phyloP scores from a whole-genome alignment of 1,139 yeast genomes.

The Geotrichum fermentans region DNA sequence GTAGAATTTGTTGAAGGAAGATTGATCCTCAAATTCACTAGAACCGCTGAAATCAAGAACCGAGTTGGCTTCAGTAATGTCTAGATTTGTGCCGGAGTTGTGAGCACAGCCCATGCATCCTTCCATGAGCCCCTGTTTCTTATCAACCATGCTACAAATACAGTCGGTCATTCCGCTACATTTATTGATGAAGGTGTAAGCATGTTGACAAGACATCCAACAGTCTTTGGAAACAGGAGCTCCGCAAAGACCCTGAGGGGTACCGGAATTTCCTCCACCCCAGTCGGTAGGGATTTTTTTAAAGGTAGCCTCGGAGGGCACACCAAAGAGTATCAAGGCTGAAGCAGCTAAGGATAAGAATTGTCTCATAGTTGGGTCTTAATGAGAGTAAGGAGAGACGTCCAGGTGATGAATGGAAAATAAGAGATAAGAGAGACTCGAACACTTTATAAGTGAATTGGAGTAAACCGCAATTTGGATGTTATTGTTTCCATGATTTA shows the following conservation, averaged over 20 bases:
- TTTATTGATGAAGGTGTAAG: constrained; percentile 14
- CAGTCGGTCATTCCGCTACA: constrained; percentile 14
- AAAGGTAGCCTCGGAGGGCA: constrained; percentile 16
- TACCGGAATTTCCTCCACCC: constrained; percentile 11
- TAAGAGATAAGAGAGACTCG: not conserved
- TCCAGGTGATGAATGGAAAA: not conserved
- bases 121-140: constrained; percentile 7
- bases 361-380: constrained; percentile 18
- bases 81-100: constrained; percentile 13
- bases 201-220: constrained; percentile 20
- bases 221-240: constrained; percentile 17
- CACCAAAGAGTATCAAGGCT: constrained; percentile 7
- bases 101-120: constrained; percentile 20
- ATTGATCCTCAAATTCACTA: constrained; percentile 8
- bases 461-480: not conserved
- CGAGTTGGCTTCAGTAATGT: constrained; percentile 4
- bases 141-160: constrained; percentile 12
- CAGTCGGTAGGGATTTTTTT: constrained; percentile 6
- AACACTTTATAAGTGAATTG: constrained; percentile 3
- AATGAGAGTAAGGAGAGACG: constrained; percentile 14
- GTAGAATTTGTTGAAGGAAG: constrained; percentile 15
- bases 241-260: constrained; percentile 12
- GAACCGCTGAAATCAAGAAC: constrained; percentile 16
- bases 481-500: too few relatives aligned
- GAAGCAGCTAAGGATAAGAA: constrained; percentile 7